Evolutionary conservation across 1,284 basidiomycete species (phyloP), one percentile per base, ranked within the genome.

Genomic region (Boletus calvinii): DNA sequence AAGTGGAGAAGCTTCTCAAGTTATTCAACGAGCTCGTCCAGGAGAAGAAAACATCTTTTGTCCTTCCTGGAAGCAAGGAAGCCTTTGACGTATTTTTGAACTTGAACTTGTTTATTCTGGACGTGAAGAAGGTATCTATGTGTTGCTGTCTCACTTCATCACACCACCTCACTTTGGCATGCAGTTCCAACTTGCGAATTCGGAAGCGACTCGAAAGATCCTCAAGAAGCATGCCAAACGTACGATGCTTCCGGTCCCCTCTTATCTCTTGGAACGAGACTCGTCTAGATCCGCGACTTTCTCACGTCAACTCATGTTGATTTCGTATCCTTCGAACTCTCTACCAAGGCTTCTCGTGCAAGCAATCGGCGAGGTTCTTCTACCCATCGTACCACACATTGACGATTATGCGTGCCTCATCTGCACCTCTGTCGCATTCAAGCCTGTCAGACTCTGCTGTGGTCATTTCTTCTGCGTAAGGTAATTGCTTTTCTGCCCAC

Each of bases 191-290:
- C 72, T 81, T 32, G 92, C 92, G 8, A 98, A 94, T 60, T 79
- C 90, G 7, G 93, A 97, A 68, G 95, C 94, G 1, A 87, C 84
- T 2, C 82, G 90, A 40, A 94, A 94, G 72, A 93, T 94, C 55
- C 80, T 97, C 55, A 97, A 98, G 77, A 98, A 98, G 68, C 95
- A 97, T 67, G 83, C 91, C 26, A 98, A 97, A 69, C 84, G 92
- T 5, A 93, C 91, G 0, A 80, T 84, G 0, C 72, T 90, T 4
- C 82, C 83, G 1, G 67, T 80, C 15, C 77, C 79, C 2, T 31
- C 50, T 3, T 32, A 52, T 35, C 49, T 59, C 11, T 56, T 67
- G 51, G 53, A 46, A 5, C 59, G 49, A 38, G 50, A 54, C n/a
- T 38, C 58, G 11, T 49, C 54, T 24, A n/a, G 45, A 8, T 42